Conservation (phyloP, 2,329 filamentous ascomycete species). For the Lasiodiplodia sp. region DNA sequence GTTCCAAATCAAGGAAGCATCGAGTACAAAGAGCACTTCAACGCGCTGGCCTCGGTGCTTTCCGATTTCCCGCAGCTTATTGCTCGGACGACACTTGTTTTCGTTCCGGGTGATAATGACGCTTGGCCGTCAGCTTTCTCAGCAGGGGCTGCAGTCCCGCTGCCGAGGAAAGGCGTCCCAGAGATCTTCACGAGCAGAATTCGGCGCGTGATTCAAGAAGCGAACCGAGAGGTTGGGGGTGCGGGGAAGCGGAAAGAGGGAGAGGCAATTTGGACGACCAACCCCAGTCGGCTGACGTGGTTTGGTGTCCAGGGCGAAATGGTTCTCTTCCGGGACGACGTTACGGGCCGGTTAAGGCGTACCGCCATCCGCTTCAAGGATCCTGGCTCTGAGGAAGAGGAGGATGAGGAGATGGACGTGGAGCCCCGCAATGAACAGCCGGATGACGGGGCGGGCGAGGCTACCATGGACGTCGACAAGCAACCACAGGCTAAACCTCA, state of each 20-base stretch:
- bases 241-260: constrained; percentile 61
- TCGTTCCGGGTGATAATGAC: constrained; percentile 96
- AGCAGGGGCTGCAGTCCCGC: constrained; percentile 72
- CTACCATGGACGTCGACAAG: constrained; percentile 53
- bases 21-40: constrained; percentile 96
- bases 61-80: constrained; percentile 84
- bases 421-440: constrained; percentile 41
- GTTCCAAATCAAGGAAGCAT: constrained; percentile 79
- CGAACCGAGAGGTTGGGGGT: constrained; percentile 73
- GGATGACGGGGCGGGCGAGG: constrained; percentile 41
- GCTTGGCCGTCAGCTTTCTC: constrained; percentile 92
- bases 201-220: constrained; percentile 78
- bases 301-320: constrained; percentile 92
- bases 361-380: constrained; percentile 75
- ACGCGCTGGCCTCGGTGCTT: constrained; percentile 81
- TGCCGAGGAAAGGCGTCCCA: constrained; percentile 77
- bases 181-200: constrained; percentile 90
- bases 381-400: constrained; percentile 41
- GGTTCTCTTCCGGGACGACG: constrained; percentile 85
- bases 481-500: constrained; percentile 31
- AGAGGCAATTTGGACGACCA: constrained; percentile 86
- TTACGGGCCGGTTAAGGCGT: constrained; percentile 79
- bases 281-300: constrained; percentile 80
- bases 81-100: constrained; percentile 82
- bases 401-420: constrained; percentile 50